Evolutionary conservation across 192 early-diverging fungal genomes (phyloP).

Genomic region (Coemansia sp.): DNA sequence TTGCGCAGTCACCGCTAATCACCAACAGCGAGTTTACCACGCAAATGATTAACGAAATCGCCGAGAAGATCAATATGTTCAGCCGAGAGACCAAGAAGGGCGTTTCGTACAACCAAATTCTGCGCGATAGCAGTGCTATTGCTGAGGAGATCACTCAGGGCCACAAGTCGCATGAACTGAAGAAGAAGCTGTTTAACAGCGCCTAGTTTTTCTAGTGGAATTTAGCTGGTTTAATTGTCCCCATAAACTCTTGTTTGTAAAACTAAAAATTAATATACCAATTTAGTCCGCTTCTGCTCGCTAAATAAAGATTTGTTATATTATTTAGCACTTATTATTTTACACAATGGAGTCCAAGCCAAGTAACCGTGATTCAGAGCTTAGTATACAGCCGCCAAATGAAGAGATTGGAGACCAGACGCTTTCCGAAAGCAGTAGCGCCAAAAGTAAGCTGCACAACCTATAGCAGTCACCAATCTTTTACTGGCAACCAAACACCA

Average conservation of each 20-base stretch:
- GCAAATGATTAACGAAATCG: constrained; percentile 43
- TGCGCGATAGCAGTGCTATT: constrained; percentile 45
- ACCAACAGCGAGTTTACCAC: constrained; percentile 60
- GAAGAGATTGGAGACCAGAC: too few species aligned
- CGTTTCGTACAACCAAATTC: constrained; percentile 26
- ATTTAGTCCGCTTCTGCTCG: neutral
- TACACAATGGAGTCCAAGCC: too few species aligned
- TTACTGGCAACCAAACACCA: too few species aligned
- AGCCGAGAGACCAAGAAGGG: constrained; percentile 27
- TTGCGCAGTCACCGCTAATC: constrained; percentile 87
- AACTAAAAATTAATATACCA: neutral
- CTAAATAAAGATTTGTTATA: too few species aligned
- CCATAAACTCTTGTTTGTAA: neutral
- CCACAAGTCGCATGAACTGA: constrained; percentile 37
- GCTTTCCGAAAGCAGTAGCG: too few species aligned
- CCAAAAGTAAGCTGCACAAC: too few species aligned
- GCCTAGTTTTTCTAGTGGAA: neutral
- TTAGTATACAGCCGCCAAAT: too few species aligned
- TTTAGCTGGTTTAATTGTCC: neutral
- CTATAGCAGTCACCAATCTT: too few species aligned
- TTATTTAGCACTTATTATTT: too few species aligned
- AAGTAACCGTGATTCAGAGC: too few species aligned
- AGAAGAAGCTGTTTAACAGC: constrained; percentile 37
- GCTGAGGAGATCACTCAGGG: constrained; percentile 45
- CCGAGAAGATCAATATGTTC: constrained; percentile 36